Base-by-base conservation (phyloP, 2,329 filamentous ascomycete species). In the Pezizomycotina sp. region DNA sequence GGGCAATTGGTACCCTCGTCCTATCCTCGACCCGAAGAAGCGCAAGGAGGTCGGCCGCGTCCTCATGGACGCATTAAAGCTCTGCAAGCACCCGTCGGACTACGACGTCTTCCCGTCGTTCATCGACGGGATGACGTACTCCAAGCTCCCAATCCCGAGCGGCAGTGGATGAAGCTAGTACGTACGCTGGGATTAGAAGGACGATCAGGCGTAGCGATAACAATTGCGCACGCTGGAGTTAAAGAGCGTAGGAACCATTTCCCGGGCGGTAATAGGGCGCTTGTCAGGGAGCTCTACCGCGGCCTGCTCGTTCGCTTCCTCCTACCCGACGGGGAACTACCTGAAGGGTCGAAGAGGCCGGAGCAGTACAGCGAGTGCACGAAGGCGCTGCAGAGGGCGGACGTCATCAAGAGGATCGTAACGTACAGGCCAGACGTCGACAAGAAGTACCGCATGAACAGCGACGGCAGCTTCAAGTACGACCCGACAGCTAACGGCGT, bases 1-100 rank as follows among this genome's bases (percentile, higher is more conserved):
- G 28, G 26, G 23, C 40, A 43, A 35, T 37, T 32, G 35, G 19
- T 43, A 8, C 28, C 40, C 30, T 2, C 18, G 36, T 6, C 26
- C 20, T 24, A 24, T 36, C 28, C 27, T 38, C 12, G 40, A 36
- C 10, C 25, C 40, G 46, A 56, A 62, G 45, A 55, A 55, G 40
- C 62, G 77, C 25, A 56, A 64, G 41, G 56, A 59, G 22, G 68
- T 73, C 51, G 67, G 69, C 23, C 60, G 73, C 43, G 59, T 60
- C 42, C 65, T 74, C 45, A n/a, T n/a, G n/a, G n/a, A n/a, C n/a
- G n/a, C n/a, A n/a, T n/a, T n/a, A n/a, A n/a, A n/a, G n/a, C n/a
- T n/a, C n/a, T n/a, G n/a, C 16, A 20, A 9, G 36, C 40, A 9
- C 40, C 40, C 2, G 4, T n/a, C 27, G 9, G 40, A 43, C 26